Evolutionary conservation across 1,284 basidiomycete genomes (phyloP).

Genomic region (Malassezia obtusa): DNA sequence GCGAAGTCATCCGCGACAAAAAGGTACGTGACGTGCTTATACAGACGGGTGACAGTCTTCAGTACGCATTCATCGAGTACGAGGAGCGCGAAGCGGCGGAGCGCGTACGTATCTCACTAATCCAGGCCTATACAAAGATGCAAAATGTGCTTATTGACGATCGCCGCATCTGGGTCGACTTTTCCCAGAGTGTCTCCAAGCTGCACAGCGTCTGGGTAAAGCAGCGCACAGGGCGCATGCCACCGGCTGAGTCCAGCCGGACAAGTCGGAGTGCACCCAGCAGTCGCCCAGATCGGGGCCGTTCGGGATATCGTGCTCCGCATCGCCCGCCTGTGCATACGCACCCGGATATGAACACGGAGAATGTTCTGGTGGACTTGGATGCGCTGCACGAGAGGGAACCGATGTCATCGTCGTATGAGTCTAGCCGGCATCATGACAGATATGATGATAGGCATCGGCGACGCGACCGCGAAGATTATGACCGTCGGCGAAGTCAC

Average conservation of each 20-base stretch:
- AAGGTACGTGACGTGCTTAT: constrained; percentile 48
- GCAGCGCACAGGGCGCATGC: constrained; percentile 26
- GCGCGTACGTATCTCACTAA: constrained; percentile 55
- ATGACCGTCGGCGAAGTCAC: not conserved
- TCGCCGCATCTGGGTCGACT: constrained; percentile 95
- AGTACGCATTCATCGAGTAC: constrained; percentile 99
- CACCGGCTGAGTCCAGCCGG: no score
- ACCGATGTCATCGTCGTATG: no score
- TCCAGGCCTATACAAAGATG: constrained; percentile 92
- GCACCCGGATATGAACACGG: not conserved
- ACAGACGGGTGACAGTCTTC: constrained; percentile 77
- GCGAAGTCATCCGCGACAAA: constrained; percentile 92
- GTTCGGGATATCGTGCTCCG: not conserved
- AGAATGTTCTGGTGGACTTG: not conserved
- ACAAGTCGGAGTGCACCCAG: not conserved
- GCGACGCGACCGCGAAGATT: not conserved
- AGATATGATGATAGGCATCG: no score
- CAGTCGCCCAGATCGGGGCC: no score
- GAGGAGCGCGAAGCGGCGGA: constrained; percentile 85
- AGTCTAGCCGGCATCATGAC: not conserved
- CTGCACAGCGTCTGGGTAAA: constrained; percentile 52
- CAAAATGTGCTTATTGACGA: constrained; percentile 99
- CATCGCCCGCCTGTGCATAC: not conserved
- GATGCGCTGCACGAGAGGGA: not conserved
- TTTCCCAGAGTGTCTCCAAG: constrained; percentile 63